A percentile compares a stretch with the other conserved stretches of the same genome.
Evolutionary conservation across 805 yeast species (phyloP).

Genomic region (Teunomyces cretensis): DNA sequence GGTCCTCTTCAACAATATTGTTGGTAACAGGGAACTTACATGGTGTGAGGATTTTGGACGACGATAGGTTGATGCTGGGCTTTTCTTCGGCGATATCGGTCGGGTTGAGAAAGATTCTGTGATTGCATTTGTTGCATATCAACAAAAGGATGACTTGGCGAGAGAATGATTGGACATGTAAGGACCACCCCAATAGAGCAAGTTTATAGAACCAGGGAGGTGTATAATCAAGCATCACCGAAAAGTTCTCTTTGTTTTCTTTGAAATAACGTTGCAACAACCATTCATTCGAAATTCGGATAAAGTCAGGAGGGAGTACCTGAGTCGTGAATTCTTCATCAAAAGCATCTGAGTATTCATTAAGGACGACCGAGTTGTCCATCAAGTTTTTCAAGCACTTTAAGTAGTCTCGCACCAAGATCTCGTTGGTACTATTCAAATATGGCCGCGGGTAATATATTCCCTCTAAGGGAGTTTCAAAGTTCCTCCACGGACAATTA

Average conservation of each 20-base stretch:
- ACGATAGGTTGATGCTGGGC: slow-evolving; percentile 14
- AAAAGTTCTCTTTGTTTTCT: slow-evolving; percentile 37
- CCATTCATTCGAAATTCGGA: slow-evolving; percentile 31
- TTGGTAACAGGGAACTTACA: slow-evolving; percentile 24
- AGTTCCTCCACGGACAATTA: slow-evolving; percentile 38
- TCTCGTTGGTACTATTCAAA: slow-evolving; percentile 28
- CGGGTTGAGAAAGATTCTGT: slow-evolving; percentile 28
- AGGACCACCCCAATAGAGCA: slow-evolving; percentile 39
- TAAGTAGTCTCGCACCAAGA: slow-evolving; percentile 28
- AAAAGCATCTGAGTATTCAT: slow-evolving; percentile 11
- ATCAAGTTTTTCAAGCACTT: slow-evolving; percentile 25
- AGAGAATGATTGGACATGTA: slow-evolving; percentile 30
- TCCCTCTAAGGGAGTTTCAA: slow-evolving; percentile 33
- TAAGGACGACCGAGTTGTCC: slow-evolving; percentile 21
- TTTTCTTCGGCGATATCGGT: slow-evolving; percentile 2
- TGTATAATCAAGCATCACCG: slow-evolving; percentile 18
- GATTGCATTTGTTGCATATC: slow-evolving; percentile 39
- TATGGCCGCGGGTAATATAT: slow-evolving; percentile 36
- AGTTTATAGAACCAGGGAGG: slow-evolving; percentile 36
- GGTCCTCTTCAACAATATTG: slow-evolving; percentile 5
- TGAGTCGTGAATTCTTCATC: slow-evolving; percentile 1
- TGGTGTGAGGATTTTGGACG: slow-evolving; percentile 29
- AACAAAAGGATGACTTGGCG: slow-evolving; percentile 27
- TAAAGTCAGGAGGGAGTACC: slow-evolving; percentile 12
- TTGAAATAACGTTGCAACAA: slow-evolving; percentile 28